Conservation (phyloP, 495 filamentous ascomycete genomes). For the Beverwykella pulmonaria region DNA sequence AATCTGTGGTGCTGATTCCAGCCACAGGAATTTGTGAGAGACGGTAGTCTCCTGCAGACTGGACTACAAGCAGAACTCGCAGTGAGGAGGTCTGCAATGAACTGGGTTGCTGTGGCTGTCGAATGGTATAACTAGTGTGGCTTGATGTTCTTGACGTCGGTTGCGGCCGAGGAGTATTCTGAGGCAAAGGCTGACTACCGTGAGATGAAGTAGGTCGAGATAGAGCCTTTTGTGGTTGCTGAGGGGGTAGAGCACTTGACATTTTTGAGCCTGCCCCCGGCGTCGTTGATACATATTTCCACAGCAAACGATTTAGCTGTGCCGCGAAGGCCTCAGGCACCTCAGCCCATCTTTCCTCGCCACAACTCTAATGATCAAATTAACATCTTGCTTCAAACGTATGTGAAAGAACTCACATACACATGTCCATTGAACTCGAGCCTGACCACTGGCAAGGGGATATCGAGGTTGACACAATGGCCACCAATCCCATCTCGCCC, state of each 20-base stretch:
- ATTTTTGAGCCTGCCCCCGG: background rate
- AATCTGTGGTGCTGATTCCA: background rate
- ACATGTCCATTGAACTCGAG: background rate
- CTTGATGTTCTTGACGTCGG: background rate
- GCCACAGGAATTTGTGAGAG: constrained; percentile 3
- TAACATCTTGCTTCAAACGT: background rate
- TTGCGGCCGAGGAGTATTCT: background rate
- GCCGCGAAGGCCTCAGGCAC: background rate
- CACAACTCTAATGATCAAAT: background rate
- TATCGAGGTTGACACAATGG: background rate
- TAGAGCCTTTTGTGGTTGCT: background rate
- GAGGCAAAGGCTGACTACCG: background rate
- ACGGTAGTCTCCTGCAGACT: background rate
- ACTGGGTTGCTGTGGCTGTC: background rate
- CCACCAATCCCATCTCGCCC: constrained; percentile 1
- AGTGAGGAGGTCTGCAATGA: background rate
- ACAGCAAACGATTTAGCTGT: background rate
- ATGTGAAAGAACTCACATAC: background rate
- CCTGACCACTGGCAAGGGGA: background rate
- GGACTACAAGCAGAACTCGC: constrained; percentile 1
- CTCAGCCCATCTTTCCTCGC: background rate
- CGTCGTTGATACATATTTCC: background rate
- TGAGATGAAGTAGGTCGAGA: background rate
- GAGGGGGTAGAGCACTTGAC: background rate
- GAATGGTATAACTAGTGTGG: background rate